Evolutionary conservation across 2,329 filamentous ascomycete species (phyloP), one percentile per base, ranked within the genome.

Genomic region (Ophiocordyceps camponoti-saundersi): DNA sequence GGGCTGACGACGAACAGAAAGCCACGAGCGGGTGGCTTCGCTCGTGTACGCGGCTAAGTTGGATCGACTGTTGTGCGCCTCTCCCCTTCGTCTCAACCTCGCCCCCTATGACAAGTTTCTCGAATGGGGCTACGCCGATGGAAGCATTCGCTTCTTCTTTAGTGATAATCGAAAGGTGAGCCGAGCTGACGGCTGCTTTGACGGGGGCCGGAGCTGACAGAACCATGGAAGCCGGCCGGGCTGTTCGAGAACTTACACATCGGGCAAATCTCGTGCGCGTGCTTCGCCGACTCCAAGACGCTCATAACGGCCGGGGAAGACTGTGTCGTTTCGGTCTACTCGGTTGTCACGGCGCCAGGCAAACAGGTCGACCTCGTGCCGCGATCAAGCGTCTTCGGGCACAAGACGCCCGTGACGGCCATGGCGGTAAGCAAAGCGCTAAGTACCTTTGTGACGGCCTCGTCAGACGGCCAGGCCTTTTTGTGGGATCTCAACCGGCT

Each of bases 81-180:
- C 85, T 16, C 80, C 88, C 0, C 87, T 94, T 63, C 77, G 87
- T 20, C 71, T 95, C 41, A 92, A 95, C 56, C 79, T 96, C 13
- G 84, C 89, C 0, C 89, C 90, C 0, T 94, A 87, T 58, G 89
- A 96, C 63, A 88, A 88, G 55, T 95, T 87, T 57, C 75, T 96
- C 53, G 88, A 95, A 65, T 96, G 90, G 90, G 90, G 90, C 1
- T 96, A 93, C 56, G 84, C 86, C 1, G 92, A 98, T 61, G 86
- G 85, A 55, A 93, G 86, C 53, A 76, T 98, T 26, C 82, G 92
- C 4, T 96, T 98, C 69, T 95, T 86, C 65, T 78, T 83, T 47
- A 80, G 82, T 44, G 87, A 95, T 53, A 85, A 78, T 48, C 81
- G 85, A 57, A 89, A 86, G 66, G 73, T 78, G 65, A 53, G 48